A percentile compares a stretch with the other conserved stretches of the same genome.
phyloP scores from a whole-genome alignment of 208 protist species.

The Acanthamoeba lenticulata region DNA sequence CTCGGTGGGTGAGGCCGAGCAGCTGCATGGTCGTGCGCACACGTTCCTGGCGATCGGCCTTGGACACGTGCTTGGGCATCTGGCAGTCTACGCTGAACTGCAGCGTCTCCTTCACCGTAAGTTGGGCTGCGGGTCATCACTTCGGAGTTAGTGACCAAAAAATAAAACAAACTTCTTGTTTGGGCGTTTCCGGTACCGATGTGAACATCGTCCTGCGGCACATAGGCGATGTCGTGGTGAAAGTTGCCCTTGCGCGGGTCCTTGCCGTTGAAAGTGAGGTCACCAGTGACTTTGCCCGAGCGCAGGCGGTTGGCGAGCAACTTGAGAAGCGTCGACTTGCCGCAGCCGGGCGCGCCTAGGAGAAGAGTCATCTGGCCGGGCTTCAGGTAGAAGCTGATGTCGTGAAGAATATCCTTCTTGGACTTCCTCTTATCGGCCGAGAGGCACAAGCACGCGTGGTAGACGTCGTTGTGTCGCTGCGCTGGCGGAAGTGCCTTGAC shows the following conservation, averaged over 20 bases:
- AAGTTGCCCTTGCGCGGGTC: background rate
- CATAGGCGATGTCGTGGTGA: slow-evolving; percentile 63
- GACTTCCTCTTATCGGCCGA: background rate
- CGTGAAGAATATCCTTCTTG: background rate
- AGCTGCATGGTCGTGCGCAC: slow-evolving; percentile 32
- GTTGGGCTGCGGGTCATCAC: background rate
- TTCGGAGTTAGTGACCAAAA: background rate
- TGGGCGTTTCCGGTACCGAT: slow-evolving; percentile 2
- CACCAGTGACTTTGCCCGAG: slow-evolving; percentile 14
- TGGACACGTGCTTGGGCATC: slow-evolving; percentile 7
- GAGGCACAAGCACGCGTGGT: background rate
- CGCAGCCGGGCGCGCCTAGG: slow-evolving; percentile 25
- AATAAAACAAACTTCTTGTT: background rate
- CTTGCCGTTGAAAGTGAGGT: slow-evolving; percentile 63
- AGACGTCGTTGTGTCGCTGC: background rate
- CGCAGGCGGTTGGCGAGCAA: slow-evolving; percentile 45
- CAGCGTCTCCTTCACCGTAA: slow-evolving; percentile 76
- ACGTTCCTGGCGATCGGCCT: slow-evolving; percentile 19
- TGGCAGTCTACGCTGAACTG: slow-evolving; percentile 71
- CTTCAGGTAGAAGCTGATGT: slow-evolving; percentile 52
- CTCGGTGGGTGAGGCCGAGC: slow-evolving; percentile 73
- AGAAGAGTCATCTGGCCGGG: slow-evolving; percentile 40
- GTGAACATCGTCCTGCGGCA: slow-evolving; percentile 77
- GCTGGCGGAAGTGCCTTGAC: background rate
- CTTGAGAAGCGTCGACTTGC: slow-evolving; percentile 73